A percentile compares a stretch with the other conserved stretches of the same genome.
These are phyloP conservation scores for Mycogone perniciosa DNA, from an alignment of 2,329 filamentous ascomycete species.

Conservation along the genomic window DNA sequence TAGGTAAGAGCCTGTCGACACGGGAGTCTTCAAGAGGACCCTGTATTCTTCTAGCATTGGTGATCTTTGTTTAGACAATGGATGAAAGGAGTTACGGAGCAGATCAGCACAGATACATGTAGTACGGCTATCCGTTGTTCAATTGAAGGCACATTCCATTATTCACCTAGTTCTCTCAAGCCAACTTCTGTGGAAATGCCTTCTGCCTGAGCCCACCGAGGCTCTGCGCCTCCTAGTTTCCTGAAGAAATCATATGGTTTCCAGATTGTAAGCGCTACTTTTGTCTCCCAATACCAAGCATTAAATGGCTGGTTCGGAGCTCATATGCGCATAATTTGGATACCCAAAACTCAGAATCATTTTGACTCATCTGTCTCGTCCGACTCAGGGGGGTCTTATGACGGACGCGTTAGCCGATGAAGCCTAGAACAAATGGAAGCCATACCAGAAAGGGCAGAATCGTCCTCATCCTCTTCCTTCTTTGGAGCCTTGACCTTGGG, in stretches of 20 bases:
- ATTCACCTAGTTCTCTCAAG: neutral
- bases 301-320: neutral
- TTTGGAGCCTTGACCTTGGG: conserved; percentile 1
- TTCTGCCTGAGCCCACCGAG: no score
- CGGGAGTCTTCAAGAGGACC: no score
- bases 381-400: conserved; percentile 6
- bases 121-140: neutral
- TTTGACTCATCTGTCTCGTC: neutral
- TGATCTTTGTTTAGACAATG: no score
- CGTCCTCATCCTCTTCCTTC: conserved; percentile 21
- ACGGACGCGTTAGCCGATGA: neutral
- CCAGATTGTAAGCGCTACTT: neutral
- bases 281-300: neutral
- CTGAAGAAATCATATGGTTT: neutral
- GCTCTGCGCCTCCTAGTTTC: no score
- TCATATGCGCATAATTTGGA: neutral
- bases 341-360: neutral
- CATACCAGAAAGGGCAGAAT: conserved; percentile 23
- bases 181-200: neutral
- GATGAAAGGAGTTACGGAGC: no score
- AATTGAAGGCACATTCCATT: neutral
- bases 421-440: neutral
- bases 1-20: no score
- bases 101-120: no score
- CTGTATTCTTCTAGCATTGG: no score